Evolutionary conservation across 2,329 filamentous ascomycete species (phyloP), one percentile per base, ranked within the genome.

Genomic region (Aureobasidium sp.): DNA sequence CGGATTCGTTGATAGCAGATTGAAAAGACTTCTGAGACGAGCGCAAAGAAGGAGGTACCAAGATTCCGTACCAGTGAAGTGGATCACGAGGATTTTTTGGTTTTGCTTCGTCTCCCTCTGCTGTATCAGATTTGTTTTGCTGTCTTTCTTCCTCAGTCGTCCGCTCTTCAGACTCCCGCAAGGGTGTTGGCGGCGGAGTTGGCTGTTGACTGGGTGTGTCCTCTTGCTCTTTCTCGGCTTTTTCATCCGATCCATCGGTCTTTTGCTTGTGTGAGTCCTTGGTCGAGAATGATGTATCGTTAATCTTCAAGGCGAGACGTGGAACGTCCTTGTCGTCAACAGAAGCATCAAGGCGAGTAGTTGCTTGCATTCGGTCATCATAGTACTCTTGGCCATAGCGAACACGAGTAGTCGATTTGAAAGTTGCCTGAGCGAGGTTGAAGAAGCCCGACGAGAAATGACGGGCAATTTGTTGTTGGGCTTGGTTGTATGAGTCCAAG

Each of bases 391-490:
- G 81, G 3, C 88, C 88, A 70, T 88, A 91, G 45, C 84, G 79
- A 64, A 84, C 72, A 36, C 86, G 82, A 14, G 83, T 78, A 70
- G 84, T 79, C n/a, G 83, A 84, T 31, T 83, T 78, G 74, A 90
- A 91, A 75, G 91, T 91, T 64, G 89, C 89, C 62, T 88, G 83
- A n/a, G 89, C 87, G 44, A 92, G 78, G 66, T 77, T 74, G 34
- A 81, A 69, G 64, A 74, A 80, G 7, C 76, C 80, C 57, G 76
- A 75, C 22, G 80, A 76, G 65, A 90, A 82, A 22, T 83, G 74
- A 14, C 72, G 70, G 47, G 78, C 77, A 41, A 91, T 79, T 47
- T 80, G 71, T 29, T 76, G 70, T 63, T 84, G 83, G 3, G 88
- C 80, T 22, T 73, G 72, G 14, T 84, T 83, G 76, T 92, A 91